These are phyloP conservation scores for Scalesia atractyloides DNA, from an alignment of 129 eudicot genomes.

Conservation along the genomic window DNA sequence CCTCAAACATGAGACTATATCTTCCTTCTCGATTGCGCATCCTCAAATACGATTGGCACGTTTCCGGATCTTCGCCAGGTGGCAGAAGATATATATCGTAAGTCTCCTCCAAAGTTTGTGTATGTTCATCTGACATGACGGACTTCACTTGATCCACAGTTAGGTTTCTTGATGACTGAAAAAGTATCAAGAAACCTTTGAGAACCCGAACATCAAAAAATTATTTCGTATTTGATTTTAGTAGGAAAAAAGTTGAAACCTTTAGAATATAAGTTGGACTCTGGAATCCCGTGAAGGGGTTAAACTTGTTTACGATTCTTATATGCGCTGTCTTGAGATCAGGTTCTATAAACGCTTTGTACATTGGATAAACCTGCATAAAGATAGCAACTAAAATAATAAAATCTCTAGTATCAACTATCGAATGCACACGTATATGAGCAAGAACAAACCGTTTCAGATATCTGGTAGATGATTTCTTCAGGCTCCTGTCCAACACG, in stretches of 20 bases:
- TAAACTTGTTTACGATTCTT: conserved; percentile 71
- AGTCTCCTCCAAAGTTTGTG: conserved; percentile 40
- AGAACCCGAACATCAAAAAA: background rate
- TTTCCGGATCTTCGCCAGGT: conserved; percentile 96
- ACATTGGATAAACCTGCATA: conserved; percentile 42
- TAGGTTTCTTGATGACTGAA: conserved; percentile 34
- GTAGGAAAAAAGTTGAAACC: conserved; percentile 23
- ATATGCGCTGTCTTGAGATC: conserved; percentile 43
- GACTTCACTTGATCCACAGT: conserved; percentile 34
- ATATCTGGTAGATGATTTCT: conserved; percentile 92
- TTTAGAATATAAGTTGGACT: conserved; percentile 73
- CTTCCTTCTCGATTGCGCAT: conserved; percentile 96
- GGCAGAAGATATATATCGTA: conserved; percentile 87
- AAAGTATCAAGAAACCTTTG: conserved; percentile 15
- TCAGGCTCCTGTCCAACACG: conserved; percentile 98
- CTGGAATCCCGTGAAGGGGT: conserved; percentile 94
- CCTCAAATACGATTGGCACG: conserved; percentile 93
- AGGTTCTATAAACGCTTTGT: conserved; percentile 44
- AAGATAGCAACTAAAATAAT: conserved; percentile 6
- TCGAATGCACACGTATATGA: conserved; percentile 7
- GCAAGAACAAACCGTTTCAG: conserved; percentile 75
- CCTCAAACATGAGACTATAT: conserved; percentile 99
- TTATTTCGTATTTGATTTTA: background rate
- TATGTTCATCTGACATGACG: conserved; percentile 37
- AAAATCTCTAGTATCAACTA: background rate